Evolutionary conservation across 225 moss, liverwort and hornwort genomes (phyloP), one percentile per base, ranked within the genome.

Genomic region (Physcomitrium patens): DNA sequence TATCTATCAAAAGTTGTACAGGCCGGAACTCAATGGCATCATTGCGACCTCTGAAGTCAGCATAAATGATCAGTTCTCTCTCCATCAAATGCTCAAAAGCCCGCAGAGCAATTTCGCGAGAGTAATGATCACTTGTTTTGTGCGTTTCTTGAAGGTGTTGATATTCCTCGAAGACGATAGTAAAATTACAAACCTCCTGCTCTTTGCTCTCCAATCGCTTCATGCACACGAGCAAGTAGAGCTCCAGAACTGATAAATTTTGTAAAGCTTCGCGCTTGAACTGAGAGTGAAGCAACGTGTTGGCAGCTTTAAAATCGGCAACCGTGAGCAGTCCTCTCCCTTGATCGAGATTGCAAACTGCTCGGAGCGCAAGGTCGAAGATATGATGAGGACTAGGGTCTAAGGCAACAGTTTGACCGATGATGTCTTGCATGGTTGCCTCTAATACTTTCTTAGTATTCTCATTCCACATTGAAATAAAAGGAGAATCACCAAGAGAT

Each of bases 21-120:
- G 95, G 78, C 47, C 91, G 89, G 73, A 89, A 99, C 79, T 99
- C 97, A 51, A 90, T 59, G n/a, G 91, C 91, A 69, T 86, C 88
- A 79, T 85, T 85, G 18, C 90, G 88, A 55, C 88, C 87, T 85
- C 87, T 77, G 6, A 82, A 82, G 55, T 99, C 97, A 23, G 89
- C 79, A 76, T 86, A 91, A 51, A 83, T 77, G 47, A 99, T 83
- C 71, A 94, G 37, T 51, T 99, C 91, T 70, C 87, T 90, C 63
- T 91, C 90, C 82, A 99, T 69, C 76, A 99, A 81, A 78, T 99
- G 91, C 81, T 94, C 93, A 76, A 94, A 99, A 44, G 97, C 94
- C 81, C 95, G 84, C 55, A 83, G 77, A 69, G 90, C 82, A 73
- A 99, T 81, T 82, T 86, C 84, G 43, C 95, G 93, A 57, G 97